Evolutionary conservation across 192 early-diverging fungal genomes (phyloP), one percentile per base, ranked within the genome.

Genomic region (Backusella sp.): DNA sequence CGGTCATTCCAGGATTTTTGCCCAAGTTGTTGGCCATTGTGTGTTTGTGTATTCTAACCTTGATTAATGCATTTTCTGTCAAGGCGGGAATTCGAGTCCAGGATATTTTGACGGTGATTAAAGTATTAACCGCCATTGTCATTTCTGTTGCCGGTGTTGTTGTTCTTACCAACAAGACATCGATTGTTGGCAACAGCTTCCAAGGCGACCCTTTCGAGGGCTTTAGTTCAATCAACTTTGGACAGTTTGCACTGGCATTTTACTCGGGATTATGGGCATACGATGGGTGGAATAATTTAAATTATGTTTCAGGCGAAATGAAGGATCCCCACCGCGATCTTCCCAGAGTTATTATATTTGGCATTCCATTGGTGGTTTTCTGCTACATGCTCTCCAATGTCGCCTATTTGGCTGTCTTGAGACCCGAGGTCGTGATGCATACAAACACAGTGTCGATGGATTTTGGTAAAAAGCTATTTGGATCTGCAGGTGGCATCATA

Each of bases 301-400:
- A 93, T 71, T 94, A 94, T 76, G 90, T 92, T 56, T 88, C 94
- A 56, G 92, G 92, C 56, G 95, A 96, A 86, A 92, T 96, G 86
- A 91, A 93, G 76, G 84, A 89, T 59, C 95, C 95, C 34, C 86
- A 90, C 7, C 88, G 89, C 34, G 95, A 95, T 73, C 80, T 96
- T 49, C 94, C 93, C 15, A 88, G 90, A 72, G 92, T 94, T 5
- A 91, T 92, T n/a, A 88, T 93, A 73, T 87, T 92, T 19, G 91
- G 94, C 0, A 86, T 96, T 19, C 87, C 86, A 5, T 79, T 93
- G 37, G 90, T 93, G 32, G 89, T 93, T 2, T 59, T 91, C 17
- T 89, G 91, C 28, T 96, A 96, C 79, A 80, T 95, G 9, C 78
- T 95, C 74, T 91, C 93, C 35, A 95, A 96, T 77, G 88, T 93